Base-by-base conservation (phyloP, 2,329 filamentous ascomycete species). In the Dothistroma pini region DNA sequence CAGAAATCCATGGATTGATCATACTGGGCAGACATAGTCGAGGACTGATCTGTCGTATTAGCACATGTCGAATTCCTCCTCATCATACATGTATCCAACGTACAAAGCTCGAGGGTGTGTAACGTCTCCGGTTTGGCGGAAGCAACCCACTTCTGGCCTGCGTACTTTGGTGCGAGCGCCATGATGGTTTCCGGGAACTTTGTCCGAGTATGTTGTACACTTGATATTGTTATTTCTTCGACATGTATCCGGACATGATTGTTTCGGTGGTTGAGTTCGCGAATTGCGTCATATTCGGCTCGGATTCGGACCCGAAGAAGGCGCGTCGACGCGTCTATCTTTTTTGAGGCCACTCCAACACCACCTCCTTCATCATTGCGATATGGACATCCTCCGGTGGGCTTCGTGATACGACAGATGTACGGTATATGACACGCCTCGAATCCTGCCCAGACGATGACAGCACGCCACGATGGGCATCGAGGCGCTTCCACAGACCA, bases 1-100 rank as follows among this genome's bases (percentile, higher is more conserved):
- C 14, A 9, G 19, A 3, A 16, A 2, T 2, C 1, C n/a, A 21
- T n/a, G 25, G n/a, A 16, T 51, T 32, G 38, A 19, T 54, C 74
- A 60, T 69, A 82, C 78, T 47, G 91, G 92, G 75, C 93, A 97
- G 72, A 91, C 89, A 80, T 96, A 97, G 81, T 97, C 93, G 68
- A 96, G 86, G 76, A 90, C 83, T 86, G 21, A 21, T 1, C 21
- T 21, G 29, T 21, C 21, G 10, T 8, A 35, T 60, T 41, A 54
- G 47, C 32, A 58, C 12, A 38, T 44, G 41, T 44, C 41, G 14
- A 44, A 44, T 8, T 10, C 3, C 41, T 6, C 1, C 4, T 19
- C 41, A 19, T 8, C 14, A 44, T 9, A 19, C 41, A 44, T 44
- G 41, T 16, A 2, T 19, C 7, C 10, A 16, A 48, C 75, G 59